Evolutionary conservation across 371 early-diverging fungal genomes (phyloP).

Genomic region (Apophysomyces ossiformis): DNA sequence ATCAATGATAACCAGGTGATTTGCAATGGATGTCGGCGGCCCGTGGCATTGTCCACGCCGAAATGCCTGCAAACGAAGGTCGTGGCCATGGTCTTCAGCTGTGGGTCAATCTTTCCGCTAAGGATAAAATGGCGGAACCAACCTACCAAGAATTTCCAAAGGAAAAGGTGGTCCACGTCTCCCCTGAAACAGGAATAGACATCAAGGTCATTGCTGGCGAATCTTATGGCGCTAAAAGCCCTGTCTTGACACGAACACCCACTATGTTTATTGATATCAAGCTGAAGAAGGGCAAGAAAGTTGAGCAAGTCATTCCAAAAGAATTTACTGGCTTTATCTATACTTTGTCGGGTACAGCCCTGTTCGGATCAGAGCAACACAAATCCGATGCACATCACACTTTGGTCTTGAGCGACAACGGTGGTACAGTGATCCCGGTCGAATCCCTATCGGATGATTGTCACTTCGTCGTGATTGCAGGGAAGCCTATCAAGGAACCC

Average conservation of each 20-base stretch:
- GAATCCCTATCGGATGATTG: conserved; percentile 56
- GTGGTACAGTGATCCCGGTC: conserved; percentile 44
- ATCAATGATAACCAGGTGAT: neutral
- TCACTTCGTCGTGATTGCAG: conserved; percentile 66
- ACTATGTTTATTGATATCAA: conserved; percentile 76
- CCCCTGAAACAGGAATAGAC: conserved; percentile 58
- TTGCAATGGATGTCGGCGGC: conserved; percentile 83
- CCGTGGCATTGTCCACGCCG: conserved; percentile 81
- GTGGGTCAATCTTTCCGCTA: conserved; percentile 86
- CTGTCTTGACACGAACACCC: conserved; percentile 71
- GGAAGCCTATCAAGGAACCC: conserved; percentile 61
- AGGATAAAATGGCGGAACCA: conserved; percentile 79
- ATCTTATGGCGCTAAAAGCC: conserved; percentile 60
- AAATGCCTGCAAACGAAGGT: conserved; percentile 64
- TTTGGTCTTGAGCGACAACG: conserved; percentile 53
- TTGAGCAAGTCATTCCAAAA: conserved; percentile 64
- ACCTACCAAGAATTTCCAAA: conserved; percentile 77
- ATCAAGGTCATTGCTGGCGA: conserved; percentile 84
- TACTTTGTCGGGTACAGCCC: conserved; percentile 61
- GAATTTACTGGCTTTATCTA: conserved; percentile 71
- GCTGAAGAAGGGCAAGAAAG: conserved; percentile 57
- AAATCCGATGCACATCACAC: conserved; percentile 61
- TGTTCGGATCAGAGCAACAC: conserved; percentile 54
- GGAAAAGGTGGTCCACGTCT: conserved; percentile 60
- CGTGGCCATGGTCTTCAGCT: conserved; percentile 77